Evolutionary conservation across 257 asterid genomes (phyloP), one percentile per base, ranked within the genome.

Genomic region (Jaltomata sinuosa): DNA sequence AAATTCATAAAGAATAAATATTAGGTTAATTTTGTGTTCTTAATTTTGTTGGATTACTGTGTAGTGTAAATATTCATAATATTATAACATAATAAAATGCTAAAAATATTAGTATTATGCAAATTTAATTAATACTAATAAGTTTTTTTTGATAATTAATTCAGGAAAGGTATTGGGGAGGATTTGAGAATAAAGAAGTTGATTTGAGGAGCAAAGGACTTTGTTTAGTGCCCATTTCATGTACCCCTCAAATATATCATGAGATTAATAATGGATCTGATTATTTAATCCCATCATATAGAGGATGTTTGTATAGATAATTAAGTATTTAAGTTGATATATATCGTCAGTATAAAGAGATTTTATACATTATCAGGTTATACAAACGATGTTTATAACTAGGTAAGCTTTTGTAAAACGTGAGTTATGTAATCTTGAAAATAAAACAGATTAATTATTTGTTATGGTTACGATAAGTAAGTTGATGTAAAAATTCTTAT

Each of bases 131-230:
- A 69, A 11, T 69, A 8, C 45, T 64, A 67, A 32, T 4, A 32
- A 59, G 4, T 3, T 27, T 14, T 65, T 7, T 2, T 54, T 5
- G 19, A 84, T 83, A 82, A 62, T 12, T 83, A 82, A 62, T 12
- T 27, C 77, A 84, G 86, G 83, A 62, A 40, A 36, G 78, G 29
- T 55, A 32, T 36, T 84, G 86, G 86, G 85, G 74, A 52, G 84
- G 87, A 64, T 18, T 74, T 42, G 86, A 81, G 21, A 82, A 21
- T 50, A 64, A 80, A 38, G 83, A 64, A 47, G 49, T 21, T 16
- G 89, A 88, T 45, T 54, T 88, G 25, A 81, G 65, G 53, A 86
- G 85, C 29, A 71, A 86, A 86, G 90, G 90, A 0, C 89, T 88
- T 64, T 88, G 90, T 72, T 55, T 88, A 25, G 86, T 84, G 25